Evolutionary conservation across 345 rosid genomes (phyloP).

Genomic region (Gossypium australe): DNA sequence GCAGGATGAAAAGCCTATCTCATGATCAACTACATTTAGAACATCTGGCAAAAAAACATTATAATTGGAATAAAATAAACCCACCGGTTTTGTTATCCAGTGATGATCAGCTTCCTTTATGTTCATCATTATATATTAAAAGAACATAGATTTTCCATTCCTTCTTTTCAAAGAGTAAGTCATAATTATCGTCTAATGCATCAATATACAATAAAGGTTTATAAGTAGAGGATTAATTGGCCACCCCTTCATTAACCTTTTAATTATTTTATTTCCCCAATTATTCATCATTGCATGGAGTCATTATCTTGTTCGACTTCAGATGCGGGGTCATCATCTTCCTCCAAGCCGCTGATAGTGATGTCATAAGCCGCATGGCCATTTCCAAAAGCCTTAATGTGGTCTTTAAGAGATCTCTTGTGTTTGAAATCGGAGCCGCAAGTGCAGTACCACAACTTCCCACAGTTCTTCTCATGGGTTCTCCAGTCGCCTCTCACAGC

Average conservation of each 20-base stretch:
- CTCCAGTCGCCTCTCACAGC: constrained; percentile 74
- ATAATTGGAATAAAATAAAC: constrained; percentile 21
- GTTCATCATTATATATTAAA: not conserved
- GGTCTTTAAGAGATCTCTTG: constrained; percentile 93
- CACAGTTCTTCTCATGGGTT: constrained; percentile 75
- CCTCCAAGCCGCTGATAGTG: constrained; percentile 40
- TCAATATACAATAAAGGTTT: not conserved
- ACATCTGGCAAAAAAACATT: no score
- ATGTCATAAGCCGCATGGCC: constrained; percentile 73
- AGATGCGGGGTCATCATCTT: constrained; percentile 70
- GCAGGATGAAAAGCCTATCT: constrained; percentile 32
- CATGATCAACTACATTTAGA: not conserved
- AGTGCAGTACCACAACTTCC: constrained; percentile 90
- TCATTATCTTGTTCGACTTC: constrained; percentile 60
- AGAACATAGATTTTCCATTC: not conserved
- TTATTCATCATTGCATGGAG: constrained; percentile 21
- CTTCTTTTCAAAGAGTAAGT: not conserved
- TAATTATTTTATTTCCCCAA: not conserved
- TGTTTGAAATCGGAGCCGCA: constrained; percentile 98
- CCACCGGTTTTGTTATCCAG: constrained; percentile 22
- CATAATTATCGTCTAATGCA: not conserved
- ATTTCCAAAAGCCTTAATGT: constrained; percentile 74
- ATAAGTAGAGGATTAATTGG: no score
- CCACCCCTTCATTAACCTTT: not conserved
- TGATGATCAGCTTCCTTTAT: constrained; percentile 10